A percentile compares a stretch with the other conserved stretches of the same genome.
phyloP scores from a whole-genome alignment of 2,329 filamentous ascomycete genomes.

The Apiospora rasikravindrae region DNA sequence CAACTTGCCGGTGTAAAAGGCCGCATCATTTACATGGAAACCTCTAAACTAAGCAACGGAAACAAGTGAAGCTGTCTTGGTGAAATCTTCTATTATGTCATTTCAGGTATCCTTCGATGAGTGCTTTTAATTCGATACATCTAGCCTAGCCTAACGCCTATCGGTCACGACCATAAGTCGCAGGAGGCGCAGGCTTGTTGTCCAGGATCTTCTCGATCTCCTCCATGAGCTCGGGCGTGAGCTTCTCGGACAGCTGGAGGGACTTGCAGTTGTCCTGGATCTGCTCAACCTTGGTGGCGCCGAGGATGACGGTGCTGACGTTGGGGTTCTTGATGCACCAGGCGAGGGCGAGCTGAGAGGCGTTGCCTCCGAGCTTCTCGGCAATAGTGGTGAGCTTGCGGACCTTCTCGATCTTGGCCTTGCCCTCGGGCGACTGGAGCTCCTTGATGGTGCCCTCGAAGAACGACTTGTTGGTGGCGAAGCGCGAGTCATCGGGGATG shows the following conservation, averaged over 20 bases:
- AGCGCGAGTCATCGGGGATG: constrained; percentile 64
- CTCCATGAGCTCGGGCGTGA: constrained; percentile 55
- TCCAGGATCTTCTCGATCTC: constrained; percentile 55
- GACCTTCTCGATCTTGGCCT: constrained; percentile 52
- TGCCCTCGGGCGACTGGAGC: constrained; percentile 62
- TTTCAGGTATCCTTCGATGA: not conserved
- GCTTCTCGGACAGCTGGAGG: constrained; percentile 50
- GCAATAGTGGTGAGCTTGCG: constrained; percentile 56
- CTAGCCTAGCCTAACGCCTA: not conserved
- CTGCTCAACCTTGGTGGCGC: constrained; percentile 57
- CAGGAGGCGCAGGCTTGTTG: constrained; percentile 33
- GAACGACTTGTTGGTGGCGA: constrained; percentile 65
- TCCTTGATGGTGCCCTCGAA: constrained; percentile 68
- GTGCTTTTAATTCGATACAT: not conserved
- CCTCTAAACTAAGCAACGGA: not conserved
- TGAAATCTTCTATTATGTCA: not conserved
- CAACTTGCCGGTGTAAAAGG: not conserved
- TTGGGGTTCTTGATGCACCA: constrained; percentile 61
- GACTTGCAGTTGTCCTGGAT: constrained; percentile 56
- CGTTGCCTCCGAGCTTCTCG: constrained; percentile 60
- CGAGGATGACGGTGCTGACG: constrained; percentile 58
- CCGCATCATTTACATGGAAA: not conserved
- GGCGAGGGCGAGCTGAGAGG: constrained; percentile 56
- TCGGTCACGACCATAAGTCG: constrained; percentile 21
- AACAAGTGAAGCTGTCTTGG: not conserved